These are phyloP conservation scores for Pythium periplocum DNA, from an alignment of 352 stramenopile genomes.

Conservation along the genomic window DNA sequence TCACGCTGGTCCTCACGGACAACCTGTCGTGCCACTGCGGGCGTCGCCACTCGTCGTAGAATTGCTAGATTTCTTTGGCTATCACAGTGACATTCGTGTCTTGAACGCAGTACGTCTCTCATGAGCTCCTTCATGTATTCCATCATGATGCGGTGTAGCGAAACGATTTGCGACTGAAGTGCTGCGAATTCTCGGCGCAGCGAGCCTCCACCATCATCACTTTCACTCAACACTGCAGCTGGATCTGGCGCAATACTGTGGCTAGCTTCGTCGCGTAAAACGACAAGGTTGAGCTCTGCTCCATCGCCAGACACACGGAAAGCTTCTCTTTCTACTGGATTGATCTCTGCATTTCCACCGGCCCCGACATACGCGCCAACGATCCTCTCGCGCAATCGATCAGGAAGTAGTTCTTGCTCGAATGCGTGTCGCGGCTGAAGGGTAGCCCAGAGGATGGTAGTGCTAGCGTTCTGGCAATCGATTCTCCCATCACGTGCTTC, in stretches of 20 bases:
- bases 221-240: not conserved
- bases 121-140: slow-evolving; percentile 1
- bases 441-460: not conserved
- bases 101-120: not conserved
- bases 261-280: not conserved
- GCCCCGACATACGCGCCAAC: not conserved
- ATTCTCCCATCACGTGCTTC: not conserved
- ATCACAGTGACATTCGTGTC: not conserved
- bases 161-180: not conserved
- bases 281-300: not conserved
- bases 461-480: not conserved
- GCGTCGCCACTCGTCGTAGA: not conserved
- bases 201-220: not conserved
- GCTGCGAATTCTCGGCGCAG: not conserved
- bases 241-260: not conserved
- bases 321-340: not conserved
- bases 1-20: not conserved
- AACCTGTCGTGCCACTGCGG: not conserved
- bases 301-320: not conserved
- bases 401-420: not conserved
- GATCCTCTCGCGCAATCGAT: not conserved
- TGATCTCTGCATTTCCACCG: not conserved
- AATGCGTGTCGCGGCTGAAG: not conserved
- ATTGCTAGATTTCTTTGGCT: not conserved
- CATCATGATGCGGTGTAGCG: not conserved